phyloP scores from a whole-genome alignment of 2,329 filamentous ascomycete genomes.

The Beauveria sp. region DNA sequence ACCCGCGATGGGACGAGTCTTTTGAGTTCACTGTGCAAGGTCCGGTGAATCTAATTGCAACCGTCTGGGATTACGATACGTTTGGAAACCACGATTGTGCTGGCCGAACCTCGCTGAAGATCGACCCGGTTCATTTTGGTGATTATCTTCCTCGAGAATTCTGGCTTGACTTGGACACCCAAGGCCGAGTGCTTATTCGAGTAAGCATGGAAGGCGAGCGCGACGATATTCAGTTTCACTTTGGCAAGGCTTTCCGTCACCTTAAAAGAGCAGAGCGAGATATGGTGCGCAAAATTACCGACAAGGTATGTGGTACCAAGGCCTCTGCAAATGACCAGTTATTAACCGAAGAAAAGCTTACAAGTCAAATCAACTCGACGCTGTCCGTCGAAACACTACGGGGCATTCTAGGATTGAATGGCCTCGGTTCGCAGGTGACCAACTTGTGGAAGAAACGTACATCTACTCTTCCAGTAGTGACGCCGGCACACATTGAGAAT shows the following conservation, averaged over 20 bases:
- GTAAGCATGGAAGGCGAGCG: conserved; percentile 98
- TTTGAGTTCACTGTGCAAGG: conserved; percentile 92
- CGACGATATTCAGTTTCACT: conserved; percentile 97
- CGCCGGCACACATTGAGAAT: conserved; percentile 67
- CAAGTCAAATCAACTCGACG: conserved; percentile 83
- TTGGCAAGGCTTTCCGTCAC: conserved; percentile 92
- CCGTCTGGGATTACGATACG: conserved; percentile 97
- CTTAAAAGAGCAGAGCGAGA: conserved; percentile 93
- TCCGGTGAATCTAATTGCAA: conserved; percentile 88
- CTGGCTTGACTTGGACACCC: conserved; percentile 94
- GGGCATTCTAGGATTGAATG: conserved; percentile 61
- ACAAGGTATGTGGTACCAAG: conserved; percentile 60
- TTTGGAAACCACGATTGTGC: conserved; percentile 97
- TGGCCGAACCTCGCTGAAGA: conserved; percentile 88
- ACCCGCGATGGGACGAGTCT: conserved; percentile 94
- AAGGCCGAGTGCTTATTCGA: conserved; percentile 78
- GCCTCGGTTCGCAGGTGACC: conserved; percentile 64
- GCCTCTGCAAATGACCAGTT: conserved; percentile 12
- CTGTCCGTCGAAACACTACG: conserved; percentile 77
- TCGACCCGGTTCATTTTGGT: conserved; percentile 95
- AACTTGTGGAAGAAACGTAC: conserved; percentile 57
- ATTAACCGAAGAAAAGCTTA: conserved; percentile 50
- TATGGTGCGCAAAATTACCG: conserved; percentile 96
- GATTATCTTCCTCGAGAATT: conserved; percentile 95
- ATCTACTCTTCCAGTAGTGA: conserved; percentile 47